These are phyloP conservation scores for Bathelium albidoporum DNA, from an alignment of 495 filamentous ascomycete species.

Conservation along the genomic window DNA sequence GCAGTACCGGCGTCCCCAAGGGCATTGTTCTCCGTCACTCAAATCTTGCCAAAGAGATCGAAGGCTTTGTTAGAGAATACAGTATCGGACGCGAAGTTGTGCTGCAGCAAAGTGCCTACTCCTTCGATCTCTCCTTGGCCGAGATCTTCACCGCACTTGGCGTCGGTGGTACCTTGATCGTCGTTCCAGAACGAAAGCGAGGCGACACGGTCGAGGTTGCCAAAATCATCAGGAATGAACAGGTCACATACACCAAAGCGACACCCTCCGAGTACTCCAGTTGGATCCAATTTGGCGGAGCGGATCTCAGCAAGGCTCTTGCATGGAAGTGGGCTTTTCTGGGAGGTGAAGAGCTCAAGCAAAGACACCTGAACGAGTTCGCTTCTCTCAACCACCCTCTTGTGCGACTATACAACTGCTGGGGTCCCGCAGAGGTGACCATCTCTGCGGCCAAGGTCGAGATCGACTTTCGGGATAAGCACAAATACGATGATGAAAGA, in stretches of 20 bases:
- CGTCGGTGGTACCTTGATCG: slow-evolving; percentile 29
- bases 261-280: slow-evolving; percentile 36
- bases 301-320: neutral
- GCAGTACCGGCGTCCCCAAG: slow-evolving; percentile 13
- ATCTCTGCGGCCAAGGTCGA: slow-evolving; percentile 9
- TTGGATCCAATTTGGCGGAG: slow-evolving; percentile 26
- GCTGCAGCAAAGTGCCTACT: slow-evolving; percentile 37
- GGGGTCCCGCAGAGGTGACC: slow-evolving; percentile 18
- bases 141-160: slow-evolving; percentile 29
- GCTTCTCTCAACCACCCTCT: neutral
- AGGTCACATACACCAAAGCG: slow-evolving; percentile 31
- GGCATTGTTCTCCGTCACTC: slow-evolving; percentile 14
- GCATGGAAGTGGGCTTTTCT: neutral
- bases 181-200: slow-evolving; percentile 13
- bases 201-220: neutral
- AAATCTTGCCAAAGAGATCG: slow-evolving; percentile 1
- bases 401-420: neutral
- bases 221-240: slow-evolving; percentile 26
- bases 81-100: slow-evolving; percentile 12
- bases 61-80: neutral
- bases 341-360: neutral
- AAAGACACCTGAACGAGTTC: neutral
- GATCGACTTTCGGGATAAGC: neutral
- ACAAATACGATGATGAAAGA: neutral
- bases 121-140: slow-evolving; percentile 32